Evolutionary conservation across 2,329 filamentous ascomycete species (phyloP), one percentile per base, ranked within the genome.

Genomic region (Trichophyton equinum): DNA sequence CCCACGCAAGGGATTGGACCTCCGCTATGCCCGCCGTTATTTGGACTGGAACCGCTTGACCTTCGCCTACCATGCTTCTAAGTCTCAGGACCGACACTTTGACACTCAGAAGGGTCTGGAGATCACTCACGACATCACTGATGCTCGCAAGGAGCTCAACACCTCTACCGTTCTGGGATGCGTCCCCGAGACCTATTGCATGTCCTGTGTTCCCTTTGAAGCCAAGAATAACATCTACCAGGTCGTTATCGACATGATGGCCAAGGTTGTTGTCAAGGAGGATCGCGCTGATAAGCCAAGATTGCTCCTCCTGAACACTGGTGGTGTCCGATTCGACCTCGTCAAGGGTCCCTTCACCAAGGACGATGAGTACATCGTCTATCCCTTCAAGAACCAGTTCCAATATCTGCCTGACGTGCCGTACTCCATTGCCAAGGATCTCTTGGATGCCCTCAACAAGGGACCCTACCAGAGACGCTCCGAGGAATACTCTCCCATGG

Each of bases 1-100:
- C 22, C 20, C 30, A 18, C 57, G 70, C 11, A 53, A 18, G 13
- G 22, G 49, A 15, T 25, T 53, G 27, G 49, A 33, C 49, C 49
- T 33, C 49, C 62, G 59, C 7, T 85, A 81, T 67, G 79, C 81
- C 2, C 80, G 85, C 6, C 78, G 84, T 25, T 87, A 86, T 67
- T 76, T 88, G 8, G 85, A 88, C 72, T 87, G 83, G 81, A 87
- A 87, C 69, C 79, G 83, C 4, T 74, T 78, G n/a, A 85, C 83
- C 0, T 86, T 87, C 66, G 77, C 80, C 62, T 86, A 83, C 67
- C 85, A 87, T 68, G 79, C 83, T 2, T 71, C 74, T n/a, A 77
- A 76, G 46, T 79, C 77, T 53, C 77, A 80, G 55, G 67, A 72
- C 44, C 44, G 60, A 36, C 73, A 72, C 0, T 83, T 83, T 59